phyloP scores from a whole-genome alignment of 225 moss, liverwort and hornwort genomes.

The Ulota crispa region DNA sequence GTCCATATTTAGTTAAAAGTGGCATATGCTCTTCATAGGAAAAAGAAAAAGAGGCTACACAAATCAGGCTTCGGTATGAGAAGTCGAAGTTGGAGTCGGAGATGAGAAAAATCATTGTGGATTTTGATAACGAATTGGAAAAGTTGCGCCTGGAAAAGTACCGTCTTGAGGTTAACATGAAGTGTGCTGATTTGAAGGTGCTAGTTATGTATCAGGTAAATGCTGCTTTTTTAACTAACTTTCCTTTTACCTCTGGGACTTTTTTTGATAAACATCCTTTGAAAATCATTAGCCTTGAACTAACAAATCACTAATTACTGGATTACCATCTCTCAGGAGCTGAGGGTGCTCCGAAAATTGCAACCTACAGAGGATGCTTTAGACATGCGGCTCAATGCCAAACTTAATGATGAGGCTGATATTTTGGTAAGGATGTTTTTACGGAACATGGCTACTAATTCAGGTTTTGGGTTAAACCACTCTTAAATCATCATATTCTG shows the following conservation, averaged over 20 bases:
- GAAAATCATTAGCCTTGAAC: conserved; percentile 1
- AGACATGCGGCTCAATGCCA: conserved; percentile 59
- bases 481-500: not conserved
- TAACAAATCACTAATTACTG: not conserved
- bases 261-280: not conserved
- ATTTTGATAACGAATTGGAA: conserved; percentile 73
- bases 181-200: conserved; percentile 84
- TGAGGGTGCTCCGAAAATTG: conserved; percentile 69
- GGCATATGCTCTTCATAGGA: conserved; percentile 40
- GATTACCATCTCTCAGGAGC: conserved; percentile 50
- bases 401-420: conserved; percentile 54
- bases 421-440: conserved; percentile 46
- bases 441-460: not conserved
- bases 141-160: conserved; percentile 69
- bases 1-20: too few species aligned
- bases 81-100: conserved; percentile 66
- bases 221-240: not conserved
- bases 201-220: conserved; percentile 78
- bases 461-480: not conserved
- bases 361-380: conserved; percentile 79
- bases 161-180: conserved; percentile 76
- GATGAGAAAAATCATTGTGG: conserved; percentile 52
- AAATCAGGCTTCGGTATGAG: conserved; percentile 75
- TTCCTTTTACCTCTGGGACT: not conserved
- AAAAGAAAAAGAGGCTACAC: conserved; percentile 70